Evolutionary conservation across 2,329 filamentous ascomycete genomes (phyloP).

Genomic region (Chrysosphaeria jannelii): DNA sequence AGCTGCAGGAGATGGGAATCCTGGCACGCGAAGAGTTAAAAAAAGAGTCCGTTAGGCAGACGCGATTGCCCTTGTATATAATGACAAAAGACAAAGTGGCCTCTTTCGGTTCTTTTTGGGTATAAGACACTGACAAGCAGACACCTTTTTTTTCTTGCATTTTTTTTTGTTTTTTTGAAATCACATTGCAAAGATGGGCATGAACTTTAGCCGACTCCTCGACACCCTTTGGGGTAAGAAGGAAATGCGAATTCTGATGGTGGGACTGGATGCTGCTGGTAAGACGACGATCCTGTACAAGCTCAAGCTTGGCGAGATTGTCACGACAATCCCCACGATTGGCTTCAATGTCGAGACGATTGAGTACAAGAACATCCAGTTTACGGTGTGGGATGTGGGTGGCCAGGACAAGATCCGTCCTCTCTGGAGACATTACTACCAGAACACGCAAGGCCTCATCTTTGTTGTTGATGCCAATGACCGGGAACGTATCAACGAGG

Average conservation of each 20-base stretch:
- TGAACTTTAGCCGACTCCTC: conserved; percentile 89
- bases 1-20: no score
- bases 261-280: conserved; percentile 95
- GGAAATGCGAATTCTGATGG: conserved; percentile 99
- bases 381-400: conserved; percentile 99
- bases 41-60: no score
- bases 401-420: conserved; percentile 99
- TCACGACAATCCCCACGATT: conserved; percentile 96
- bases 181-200: conserved; percentile 80
- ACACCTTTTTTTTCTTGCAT: conserved; percentile 1
- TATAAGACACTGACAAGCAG: conserved; percentile 1
- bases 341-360: conserved; percentile 99
- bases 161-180: no score
- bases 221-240: conserved; percentile 96
- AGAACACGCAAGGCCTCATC: conserved; percentile 98
- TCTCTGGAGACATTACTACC: conserved; percentile 99
- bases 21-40: no score
- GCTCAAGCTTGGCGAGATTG: conserved; percentile 96
- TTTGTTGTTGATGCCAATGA: conserved; percentile 99
- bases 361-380: conserved; percentile 99
- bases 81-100: no score
- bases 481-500: conserved; percentile 91
- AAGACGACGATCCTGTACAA: conserved; percentile 99
- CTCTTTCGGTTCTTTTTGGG: no score
- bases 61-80: no score